Conservation (phyloP, 495 filamentous ascomycete genomes). For the Neurospora africana region DNA sequence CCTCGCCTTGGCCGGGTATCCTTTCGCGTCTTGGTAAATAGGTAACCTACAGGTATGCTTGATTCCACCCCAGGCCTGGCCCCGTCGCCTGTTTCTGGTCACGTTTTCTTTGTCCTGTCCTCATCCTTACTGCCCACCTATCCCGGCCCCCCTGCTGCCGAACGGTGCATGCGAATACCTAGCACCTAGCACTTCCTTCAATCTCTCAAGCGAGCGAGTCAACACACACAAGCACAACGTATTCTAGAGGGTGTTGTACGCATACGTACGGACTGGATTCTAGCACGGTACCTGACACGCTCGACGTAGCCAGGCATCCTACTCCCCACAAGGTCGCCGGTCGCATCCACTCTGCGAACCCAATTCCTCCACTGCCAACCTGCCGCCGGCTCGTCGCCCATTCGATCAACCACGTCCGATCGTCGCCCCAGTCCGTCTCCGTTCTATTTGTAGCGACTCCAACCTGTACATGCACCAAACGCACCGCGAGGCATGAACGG, state of each 20-base stretch:
- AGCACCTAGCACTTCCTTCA: neutral
- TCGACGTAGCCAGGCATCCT: neutral
- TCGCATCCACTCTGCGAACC: slow-evolving; percentile 15
- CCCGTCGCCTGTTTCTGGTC: neutral
- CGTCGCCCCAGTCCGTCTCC: slow-evolving; percentile 15
- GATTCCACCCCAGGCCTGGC: neutral
- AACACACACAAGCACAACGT: neutral
- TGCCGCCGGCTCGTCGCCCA: neutral
- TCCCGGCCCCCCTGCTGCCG: neutral
- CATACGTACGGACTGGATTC: neutral
- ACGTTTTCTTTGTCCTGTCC: neutral
- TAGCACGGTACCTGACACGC: neutral
- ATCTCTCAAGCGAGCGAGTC: neutral
- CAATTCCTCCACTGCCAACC: slow-evolving; percentile 3
- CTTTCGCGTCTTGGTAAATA: neutral
- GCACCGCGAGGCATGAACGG: slow-evolving; percentile 36
- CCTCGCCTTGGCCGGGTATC: neutral
- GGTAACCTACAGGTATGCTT: neutral
- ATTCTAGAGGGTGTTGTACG: neutral
- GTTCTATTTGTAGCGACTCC: slow-evolving; percentile 3
- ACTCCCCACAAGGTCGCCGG: slow-evolving; percentile 8
- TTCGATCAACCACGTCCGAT: slow-evolving; percentile 34
- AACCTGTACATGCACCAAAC: slow-evolving; percentile 16
- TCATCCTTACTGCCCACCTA: neutral
- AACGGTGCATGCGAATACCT: neutral